These are phyloP conservation scores for Didymella glomerata DNA, from an alignment of 2,329 filamentous ascomycete species.

Conservation along the genomic window DNA sequence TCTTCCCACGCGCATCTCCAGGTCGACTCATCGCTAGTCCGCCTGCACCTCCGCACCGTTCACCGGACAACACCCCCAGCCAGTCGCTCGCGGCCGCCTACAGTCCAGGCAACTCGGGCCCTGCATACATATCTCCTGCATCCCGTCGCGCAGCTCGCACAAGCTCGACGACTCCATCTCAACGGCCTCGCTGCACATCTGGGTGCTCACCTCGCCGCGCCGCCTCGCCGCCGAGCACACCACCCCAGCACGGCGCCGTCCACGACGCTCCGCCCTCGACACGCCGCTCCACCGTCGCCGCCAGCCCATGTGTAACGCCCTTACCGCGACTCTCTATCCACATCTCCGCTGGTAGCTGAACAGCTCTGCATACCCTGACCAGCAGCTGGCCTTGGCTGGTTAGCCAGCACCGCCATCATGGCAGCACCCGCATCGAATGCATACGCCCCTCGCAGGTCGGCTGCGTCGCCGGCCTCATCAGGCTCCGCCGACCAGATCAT, in stretches of 20 bases:
- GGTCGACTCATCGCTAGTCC: slow-evolving; percentile 13
- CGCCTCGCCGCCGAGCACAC: slow-evolving; percentile 15
- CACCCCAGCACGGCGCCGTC: slow-evolving; percentile 20
- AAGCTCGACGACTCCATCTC: neutral
- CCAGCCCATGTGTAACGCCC: slow-evolving; percentile 50
- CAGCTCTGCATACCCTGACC: slow-evolving; percentile 15
- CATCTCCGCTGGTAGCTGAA: slow-evolving; percentile 50
- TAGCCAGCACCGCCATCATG: slow-evolving; percentile 47
- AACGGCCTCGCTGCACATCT: slow-evolving; percentile 17
- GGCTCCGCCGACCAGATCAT: slow-evolving; percentile 55
- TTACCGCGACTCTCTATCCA: slow-evolving; percentile 50
- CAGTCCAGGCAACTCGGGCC: slow-evolving; percentile 18
- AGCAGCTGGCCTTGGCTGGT: slow-evolving; percentile 36
- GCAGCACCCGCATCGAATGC: slow-evolving; percentile 42
- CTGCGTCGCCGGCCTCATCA: slow-evolving; percentile 49
- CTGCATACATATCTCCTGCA: neutral
- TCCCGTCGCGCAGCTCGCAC: slow-evolving; percentile 4
- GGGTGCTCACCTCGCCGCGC: slow-evolving; percentile 22
- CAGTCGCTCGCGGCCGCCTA: slow-evolving; percentile 18
- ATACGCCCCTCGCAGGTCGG: slow-evolving; percentile 48
- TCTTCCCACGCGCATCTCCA: neutral
- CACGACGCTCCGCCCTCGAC: slow-evolving; percentile 13
- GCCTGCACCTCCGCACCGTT: slow-evolving; percentile 19
- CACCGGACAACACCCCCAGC: slow-evolving; percentile 17
- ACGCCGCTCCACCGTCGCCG: slow-evolving; percentile 15